Conservation (phyloP, 805 yeast species). For the Zygoascus tannicola region DNA sequence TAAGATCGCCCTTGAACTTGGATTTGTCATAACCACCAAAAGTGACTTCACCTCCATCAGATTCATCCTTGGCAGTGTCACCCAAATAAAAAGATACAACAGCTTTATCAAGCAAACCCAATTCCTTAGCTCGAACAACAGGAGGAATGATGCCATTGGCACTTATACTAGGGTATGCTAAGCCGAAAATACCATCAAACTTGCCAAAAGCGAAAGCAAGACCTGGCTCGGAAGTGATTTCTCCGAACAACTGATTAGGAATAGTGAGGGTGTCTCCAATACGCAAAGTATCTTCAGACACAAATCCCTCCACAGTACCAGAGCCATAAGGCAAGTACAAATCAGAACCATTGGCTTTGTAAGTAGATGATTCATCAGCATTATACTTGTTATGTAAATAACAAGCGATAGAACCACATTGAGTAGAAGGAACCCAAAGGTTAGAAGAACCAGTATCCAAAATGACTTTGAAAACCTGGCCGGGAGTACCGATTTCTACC, state of each 20-base stretch:
- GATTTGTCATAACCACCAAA: slow-evolving; percentile 87
- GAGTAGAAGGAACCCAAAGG: slow-evolving; percentile 89
- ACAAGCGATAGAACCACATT: slow-evolving; percentile 91
- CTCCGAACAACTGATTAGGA: slow-evolving; percentile 89
- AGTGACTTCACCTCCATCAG: slow-evolving; percentile 83
- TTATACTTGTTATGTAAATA: slow-evolving; percentile 88
- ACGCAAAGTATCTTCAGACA: slow-evolving; percentile 74
- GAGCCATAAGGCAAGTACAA: slow-evolving; percentile 87
- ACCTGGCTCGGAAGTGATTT: slow-evolving; percentile 96
- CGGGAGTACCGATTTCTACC: slow-evolving; percentile 85
- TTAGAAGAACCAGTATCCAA: slow-evolving; percentile 96
- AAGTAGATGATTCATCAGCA: slow-evolving; percentile 71
- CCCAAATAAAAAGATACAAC: slow-evolving; percentile 90
- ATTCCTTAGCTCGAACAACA: slow-evolving; percentile 74
- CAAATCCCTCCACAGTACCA: slow-evolving; percentile 85
- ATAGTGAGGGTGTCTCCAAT: slow-evolving; percentile 75
- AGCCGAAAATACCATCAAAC: slow-evolving; percentile 94
- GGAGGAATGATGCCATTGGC: slow-evolving; percentile 91
- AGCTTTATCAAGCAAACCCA: slow-evolving; percentile 73
- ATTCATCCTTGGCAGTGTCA: slow-evolving; percentile 52
- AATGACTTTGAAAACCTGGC: slow-evolving; percentile 85
- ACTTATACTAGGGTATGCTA: slow-evolving; percentile 86
- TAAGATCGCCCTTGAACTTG: slow-evolving; percentile 71
- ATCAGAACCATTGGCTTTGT: slow-evolving; percentile 76
- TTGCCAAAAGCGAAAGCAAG: slow-evolving; percentile 97